Base-by-base conservation (phyloP, 805 yeast genomes). In the Candida andamanensis region DNA sequence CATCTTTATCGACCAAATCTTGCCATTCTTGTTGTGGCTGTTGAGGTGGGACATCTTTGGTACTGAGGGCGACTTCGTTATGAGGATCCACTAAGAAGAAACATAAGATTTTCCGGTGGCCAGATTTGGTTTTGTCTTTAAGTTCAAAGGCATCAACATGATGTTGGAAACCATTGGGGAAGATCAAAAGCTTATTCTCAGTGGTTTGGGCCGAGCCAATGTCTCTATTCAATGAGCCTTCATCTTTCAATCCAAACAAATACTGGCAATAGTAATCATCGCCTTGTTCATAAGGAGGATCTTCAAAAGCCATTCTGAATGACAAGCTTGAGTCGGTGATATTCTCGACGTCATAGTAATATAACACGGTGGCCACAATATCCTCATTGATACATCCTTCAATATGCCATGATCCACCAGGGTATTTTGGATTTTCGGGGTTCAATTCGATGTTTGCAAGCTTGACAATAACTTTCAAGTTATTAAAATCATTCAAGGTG, bases 391-490 rank as follows among this genome's bases (percentile, higher is more conserved):
- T 52, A 6, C 63, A 49, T 1, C 70, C 72, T 42, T 65, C 69
- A 2, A 64, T 55, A 33, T 65, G 70, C 70, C 70, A 65, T 2
- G 62, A 40, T 1, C 70, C 69, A 3, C 71, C 71, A 2, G 40
- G 33, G 32, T 64, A 65, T 2, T 30, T 31, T 2, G 69, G 64
- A 17, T 53, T 55, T 27, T 63, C 66, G 0, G 71, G 69, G 1
- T 66, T 60, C 30, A 65, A 44, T 32, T 58, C 60, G 29, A 65
- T 65, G 36, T 57, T 59, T 14, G 69, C 68, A 40, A 65, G 24
- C 34, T 65, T 65, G 8, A 53, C 60, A 26, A 65, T 59, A 3
- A 65, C 67, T 36, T 63, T 60, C 26, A 61, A 35, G 13, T 49
- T 30, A 7, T 46, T 39, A 26, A 49, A 48, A 5, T 24, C 31